Evolutionary conservation across 176 grass and related monocot species (phyloP).

Genomic region (Alloteropsis semialata): DNA sequence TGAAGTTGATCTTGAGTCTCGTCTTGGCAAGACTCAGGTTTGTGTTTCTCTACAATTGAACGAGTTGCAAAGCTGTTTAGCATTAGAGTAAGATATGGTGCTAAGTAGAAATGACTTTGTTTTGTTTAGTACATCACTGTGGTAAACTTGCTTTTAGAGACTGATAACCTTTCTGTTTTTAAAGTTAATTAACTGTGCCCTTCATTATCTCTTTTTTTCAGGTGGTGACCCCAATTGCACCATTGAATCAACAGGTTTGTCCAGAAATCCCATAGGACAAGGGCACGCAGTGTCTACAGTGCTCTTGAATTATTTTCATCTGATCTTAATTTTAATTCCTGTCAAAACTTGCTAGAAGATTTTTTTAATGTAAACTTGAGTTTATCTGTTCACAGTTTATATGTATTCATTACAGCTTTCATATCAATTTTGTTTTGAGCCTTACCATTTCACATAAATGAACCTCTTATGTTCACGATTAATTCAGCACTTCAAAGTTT

Average conservation of each 20-base stretch:
- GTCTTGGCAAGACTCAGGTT: conserved; percentile 98
- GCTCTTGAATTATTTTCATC: neutral
- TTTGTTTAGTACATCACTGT: neutral
- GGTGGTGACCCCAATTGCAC: conserved; percentile 98
- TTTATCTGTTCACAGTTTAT: neutral
- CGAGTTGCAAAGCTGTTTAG: too few species aligned
- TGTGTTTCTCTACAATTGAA: neutral
- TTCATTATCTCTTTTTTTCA: conserved; percentile 46
- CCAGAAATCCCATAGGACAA: neutral
- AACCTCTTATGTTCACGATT: neutral
- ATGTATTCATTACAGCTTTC: neutral
- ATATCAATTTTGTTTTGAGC: neutral
- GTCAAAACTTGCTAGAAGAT: neutral
- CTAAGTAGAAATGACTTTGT: too few species aligned
- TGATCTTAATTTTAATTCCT: neutral
- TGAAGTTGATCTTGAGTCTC: conserved; percentile 96
- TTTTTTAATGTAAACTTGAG: neutral
- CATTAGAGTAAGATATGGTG: too few species aligned
- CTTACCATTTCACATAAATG: neutral
- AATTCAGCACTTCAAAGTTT: neutral
- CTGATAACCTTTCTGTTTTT: neutral
- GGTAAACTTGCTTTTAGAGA: neutral
- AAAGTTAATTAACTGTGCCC: neutral
- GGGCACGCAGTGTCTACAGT: neutral
- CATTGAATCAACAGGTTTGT: conserved; percentile 97